These are phyloP conservation scores for Coffea eugenioides DNA, from an alignment of 257 asterid genomes.

Conservation along the genomic window DNA sequence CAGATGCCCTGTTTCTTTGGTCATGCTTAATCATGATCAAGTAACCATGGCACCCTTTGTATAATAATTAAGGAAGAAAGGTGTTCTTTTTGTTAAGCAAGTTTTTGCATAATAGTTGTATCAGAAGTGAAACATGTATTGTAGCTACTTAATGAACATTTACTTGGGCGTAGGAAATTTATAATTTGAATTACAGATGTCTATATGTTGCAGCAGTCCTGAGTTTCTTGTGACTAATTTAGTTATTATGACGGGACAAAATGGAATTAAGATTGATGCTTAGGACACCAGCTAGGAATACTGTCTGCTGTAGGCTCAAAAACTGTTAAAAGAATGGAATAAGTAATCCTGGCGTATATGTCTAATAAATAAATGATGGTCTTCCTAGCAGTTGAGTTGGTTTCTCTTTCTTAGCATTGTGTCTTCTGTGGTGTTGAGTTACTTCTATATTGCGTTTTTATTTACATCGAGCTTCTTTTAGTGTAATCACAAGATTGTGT, in stretches of 20 bases:
- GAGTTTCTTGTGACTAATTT: not conserved
- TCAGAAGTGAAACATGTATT: not conserved
- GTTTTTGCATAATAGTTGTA: not conserved
- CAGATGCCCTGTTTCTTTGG: not conserved
- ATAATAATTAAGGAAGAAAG: not conserved
- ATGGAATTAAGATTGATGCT: not conserved
- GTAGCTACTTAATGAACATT: not conserved
- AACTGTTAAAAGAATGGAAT: not conserved
- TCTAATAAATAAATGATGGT: not conserved
- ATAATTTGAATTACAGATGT: not conserved
- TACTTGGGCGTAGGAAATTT: not conserved
- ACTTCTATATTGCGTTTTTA: not conserved
- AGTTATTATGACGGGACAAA: not conserved
- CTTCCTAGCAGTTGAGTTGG: not conserved
- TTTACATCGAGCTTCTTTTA: not conserved
- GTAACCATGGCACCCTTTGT: not conserved
- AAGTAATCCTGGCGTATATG: not conserved
- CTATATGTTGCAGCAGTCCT: not conserved
- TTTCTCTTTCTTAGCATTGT: not conserved
- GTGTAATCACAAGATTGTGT: not conserved
- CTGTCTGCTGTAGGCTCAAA: not conserved
- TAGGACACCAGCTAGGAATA: not conserved
- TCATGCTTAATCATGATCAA: not conserved
- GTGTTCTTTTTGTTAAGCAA: not conserved
- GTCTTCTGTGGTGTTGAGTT: not conserved